Percentiles rank a stretch among this genome's conserved stretches.
These are phyloP conservation scores for Zygoascus biomembranicola DNA, from an alignment of 805 yeast species.

Conservation along the genomic window DNA sequence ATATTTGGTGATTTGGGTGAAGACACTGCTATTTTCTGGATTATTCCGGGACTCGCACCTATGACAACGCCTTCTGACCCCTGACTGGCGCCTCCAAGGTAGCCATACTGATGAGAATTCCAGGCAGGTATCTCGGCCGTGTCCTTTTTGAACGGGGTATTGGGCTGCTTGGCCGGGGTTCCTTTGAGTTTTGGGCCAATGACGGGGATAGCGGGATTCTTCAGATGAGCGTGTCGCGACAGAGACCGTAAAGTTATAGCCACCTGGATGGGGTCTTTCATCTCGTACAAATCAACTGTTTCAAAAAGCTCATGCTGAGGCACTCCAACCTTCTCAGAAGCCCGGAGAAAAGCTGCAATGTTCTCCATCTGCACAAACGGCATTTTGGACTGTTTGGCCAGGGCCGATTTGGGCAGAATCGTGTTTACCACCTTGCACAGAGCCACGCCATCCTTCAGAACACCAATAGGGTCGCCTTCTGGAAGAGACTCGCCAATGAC, in stretches of 20 bases:
- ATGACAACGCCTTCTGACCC: constrained; percentile 45
- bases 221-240: constrained; percentile 56
- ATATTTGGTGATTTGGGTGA: constrained; percentile 14
- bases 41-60: constrained; percentile 44
- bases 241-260: constrained; percentile 65
- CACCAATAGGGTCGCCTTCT: constrained; percentile 41
- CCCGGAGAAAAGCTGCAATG: constrained; percentile 58
- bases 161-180: constrained; percentile 30
- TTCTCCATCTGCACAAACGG: constrained; percentile 80
- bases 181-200: constrained; percentile 50
- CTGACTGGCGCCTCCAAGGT: constrained; percentile 28
- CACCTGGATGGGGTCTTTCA: constrained; percentile 70
- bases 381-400: constrained; percentile 55
- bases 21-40: constrained; percentile 10
- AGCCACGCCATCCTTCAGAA: constrained; percentile 53
- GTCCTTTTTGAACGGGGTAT: constrained; percentile 36
- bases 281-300: constrained; percentile 66
- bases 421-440: constrained; percentile 41
- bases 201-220: constrained; percentile 42
- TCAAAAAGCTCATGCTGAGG: constrained; percentile 78
- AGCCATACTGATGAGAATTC: constrained; percentile 56
- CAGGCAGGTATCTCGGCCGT: constrained; percentile 41
- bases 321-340: constrained; percentile 57
- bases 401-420: constrained; percentile 32
- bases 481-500: constrained; percentile 31